These are phyloP conservation scores for Graphilbum ipis-grandicollis DNA, from an alignment of 2,329 filamentous ascomycete genomes.

Conservation along the genomic window DNA sequence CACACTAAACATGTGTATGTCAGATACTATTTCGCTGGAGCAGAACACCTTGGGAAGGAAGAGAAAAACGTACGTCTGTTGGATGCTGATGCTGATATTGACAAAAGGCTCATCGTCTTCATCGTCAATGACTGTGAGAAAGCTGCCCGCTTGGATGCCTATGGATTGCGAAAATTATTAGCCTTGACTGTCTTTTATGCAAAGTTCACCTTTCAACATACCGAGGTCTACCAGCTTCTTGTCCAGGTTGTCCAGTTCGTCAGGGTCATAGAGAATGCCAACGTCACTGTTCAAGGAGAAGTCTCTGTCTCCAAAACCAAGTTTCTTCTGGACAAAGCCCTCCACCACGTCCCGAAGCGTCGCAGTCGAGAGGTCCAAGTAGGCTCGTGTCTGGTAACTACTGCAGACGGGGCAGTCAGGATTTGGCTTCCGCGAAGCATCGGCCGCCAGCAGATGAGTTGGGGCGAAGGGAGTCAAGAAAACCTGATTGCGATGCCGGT, in stretches of 20 bases:
- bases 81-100: conserved; percentile 59
- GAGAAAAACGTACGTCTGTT: conserved; percentile 41
- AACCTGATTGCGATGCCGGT: conserved; percentile 31
- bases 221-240: conserved; percentile 68
- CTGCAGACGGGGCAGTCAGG: conserved; percentile 72
- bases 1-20: no score
- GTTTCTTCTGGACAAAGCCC: conserved; percentile 46
- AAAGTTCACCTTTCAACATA: no score
- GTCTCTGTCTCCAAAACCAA: conserved; percentile 60
- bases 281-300: conserved; percentile 60
- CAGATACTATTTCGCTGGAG: no score
- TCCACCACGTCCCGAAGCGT: conserved; percentile 70
- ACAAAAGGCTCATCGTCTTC: conserved; percentile 59
- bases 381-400: conserved; percentile 48
- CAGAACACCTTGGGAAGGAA: no score
- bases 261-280: conserved; percentile 73
- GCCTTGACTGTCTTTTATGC: no score
- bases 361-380: conserved; percentile 51
- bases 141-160: conserved; percentile 55
- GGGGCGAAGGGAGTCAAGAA: conserved; percentile 57
- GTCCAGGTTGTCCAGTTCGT: conserved; percentile 68
- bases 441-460: conserved; percentile 40
- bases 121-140: conserved; percentile 73
- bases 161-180: no score
- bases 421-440: conserved; percentile 47